These are phyloP conservation scores for Pythium oligandrum DNA, from an alignment of 352 stramenopile species.

Conservation along the genomic window DNA sequence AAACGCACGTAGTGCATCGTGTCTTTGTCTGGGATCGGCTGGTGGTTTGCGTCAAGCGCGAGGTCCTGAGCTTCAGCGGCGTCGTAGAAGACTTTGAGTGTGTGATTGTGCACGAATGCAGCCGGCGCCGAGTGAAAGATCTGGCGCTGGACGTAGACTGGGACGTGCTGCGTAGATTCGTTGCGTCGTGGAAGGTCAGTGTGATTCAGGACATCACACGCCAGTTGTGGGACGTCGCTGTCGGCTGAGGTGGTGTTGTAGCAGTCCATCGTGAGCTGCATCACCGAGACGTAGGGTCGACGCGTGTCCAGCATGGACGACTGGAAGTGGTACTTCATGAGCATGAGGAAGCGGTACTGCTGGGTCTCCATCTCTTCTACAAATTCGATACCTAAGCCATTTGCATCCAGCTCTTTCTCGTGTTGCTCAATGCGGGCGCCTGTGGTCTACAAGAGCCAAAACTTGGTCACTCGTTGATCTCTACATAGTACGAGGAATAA, in stretches of 20 bases:
- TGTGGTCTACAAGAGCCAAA: constrained; percentile 20
- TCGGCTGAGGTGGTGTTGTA: constrained; percentile 18
- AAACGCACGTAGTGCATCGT: constrained; percentile 54
- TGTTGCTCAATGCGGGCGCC: constrained; percentile 29
- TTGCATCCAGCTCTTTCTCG: constrained; percentile 29
- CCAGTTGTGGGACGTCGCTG: constrained; percentile 8
- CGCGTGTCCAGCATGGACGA: constrained; percentile 47
- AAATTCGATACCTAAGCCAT: constrained; percentile 30
- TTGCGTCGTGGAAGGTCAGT: constrained; percentile 45
- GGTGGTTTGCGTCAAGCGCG: constrained; percentile 17
- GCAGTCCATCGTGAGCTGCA: constrained; percentile 58
- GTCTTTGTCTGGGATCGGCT: constrained; percentile 11
- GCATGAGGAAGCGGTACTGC: constrained; percentile 40
- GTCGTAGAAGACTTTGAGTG: constrained; percentile 40
- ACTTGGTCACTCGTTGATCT: too few relatives aligned
- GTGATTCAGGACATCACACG: constrained; percentile 59
- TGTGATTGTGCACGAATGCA: constrained; percentile 33
- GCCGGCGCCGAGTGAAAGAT: constrained; percentile 34
- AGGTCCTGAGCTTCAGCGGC: constrained; percentile 49
- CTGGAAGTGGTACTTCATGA: constrained; percentile 59
- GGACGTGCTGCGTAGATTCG: constrained; percentile 27
- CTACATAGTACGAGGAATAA: too few relatives aligned
- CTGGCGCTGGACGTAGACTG: constrained; percentile 36
- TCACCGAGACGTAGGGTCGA: constrained; percentile 47
- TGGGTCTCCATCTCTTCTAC: constrained; percentile 35